Evolutionary conservation across 306 rosid species (phyloP).

Genomic region (Lablab purpureus): DNA sequence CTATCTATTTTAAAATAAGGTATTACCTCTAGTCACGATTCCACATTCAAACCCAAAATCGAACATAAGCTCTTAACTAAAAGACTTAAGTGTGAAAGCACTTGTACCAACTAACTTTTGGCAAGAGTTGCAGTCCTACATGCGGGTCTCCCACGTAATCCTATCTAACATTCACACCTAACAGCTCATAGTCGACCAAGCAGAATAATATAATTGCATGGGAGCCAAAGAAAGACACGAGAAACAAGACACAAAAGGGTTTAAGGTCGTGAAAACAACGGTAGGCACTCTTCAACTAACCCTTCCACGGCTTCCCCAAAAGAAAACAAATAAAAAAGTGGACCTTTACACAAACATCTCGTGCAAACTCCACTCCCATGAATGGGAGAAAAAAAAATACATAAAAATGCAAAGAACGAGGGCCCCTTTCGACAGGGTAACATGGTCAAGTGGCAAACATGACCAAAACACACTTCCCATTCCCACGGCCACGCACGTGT

Average conservation of each 20-base stretch:
- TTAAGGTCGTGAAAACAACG: conserved; percentile 43
- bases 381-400: conserved; percentile 7
- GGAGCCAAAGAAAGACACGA: conserved; percentile 21
- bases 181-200: conserved; percentile 21
- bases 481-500: conserved; percentile 41
- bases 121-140: conserved; percentile 23
- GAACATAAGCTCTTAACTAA: too few relatives aligned
- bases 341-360: conserved; percentile 35
- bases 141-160: conserved; percentile 29
- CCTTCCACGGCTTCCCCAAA: conserved; percentile 17
- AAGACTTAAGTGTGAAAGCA: neutral
- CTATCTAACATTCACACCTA: conserved; percentile 21
- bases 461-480: conserved; percentile 36
- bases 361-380: conserved; percentile 42
- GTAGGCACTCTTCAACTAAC: conserved; percentile 36
- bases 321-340: conserved; percentile 35
- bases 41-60: neutral
- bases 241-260: conserved; percentile 13
- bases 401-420: conserved; percentile 23
- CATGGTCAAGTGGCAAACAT: conserved; percentile 43
- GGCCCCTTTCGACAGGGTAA: conserved; percentile 35
- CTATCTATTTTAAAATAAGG: too few relatives aligned
- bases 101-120: neutral
- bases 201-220: conserved; percentile 39
- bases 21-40: too few relatives aligned